Percentiles rank a stretch among this genome's conserved stretches.
These are phyloP conservation scores for Flaveria trinervia DNA, from an alignment of 129 eudicot species.

Conservation along the genomic window DNA sequence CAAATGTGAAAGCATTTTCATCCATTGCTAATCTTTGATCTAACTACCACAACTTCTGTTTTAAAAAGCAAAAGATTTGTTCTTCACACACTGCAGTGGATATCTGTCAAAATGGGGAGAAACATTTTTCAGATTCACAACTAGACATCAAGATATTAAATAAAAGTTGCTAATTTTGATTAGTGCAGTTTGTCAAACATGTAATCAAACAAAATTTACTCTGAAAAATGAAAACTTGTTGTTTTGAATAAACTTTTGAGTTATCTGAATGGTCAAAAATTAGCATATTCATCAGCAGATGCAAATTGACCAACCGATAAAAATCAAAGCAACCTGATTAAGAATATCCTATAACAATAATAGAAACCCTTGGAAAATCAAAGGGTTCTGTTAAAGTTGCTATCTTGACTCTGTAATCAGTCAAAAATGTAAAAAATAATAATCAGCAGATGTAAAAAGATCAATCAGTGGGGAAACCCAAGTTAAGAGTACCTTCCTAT, in stretches of 20 bases:
- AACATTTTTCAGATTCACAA: too few relatives aligned
- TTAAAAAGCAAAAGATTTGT: slow-evolving; percentile 5
- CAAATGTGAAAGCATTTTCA: slow-evolving; percentile 53
- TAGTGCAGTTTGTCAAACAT: not conserved
- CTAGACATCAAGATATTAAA: too few relatives aligned
- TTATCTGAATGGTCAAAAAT: not conserved
- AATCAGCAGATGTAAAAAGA: slow-evolving; percentile 22
- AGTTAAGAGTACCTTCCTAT: slow-evolving; percentile 7
- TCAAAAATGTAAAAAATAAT: slow-evolving; percentile 27
- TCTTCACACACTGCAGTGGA: slow-evolving; percentile 19
- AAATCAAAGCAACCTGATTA: slow-evolving; percentile 1
- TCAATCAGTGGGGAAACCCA: slow-evolving; percentile 7
- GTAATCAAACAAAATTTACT: not conserved
- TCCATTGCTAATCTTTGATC: slow-evolving; percentile 49
- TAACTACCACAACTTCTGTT: slow-evolving; percentile 22
- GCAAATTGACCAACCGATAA: not conserved
- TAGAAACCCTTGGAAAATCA: not conserved
- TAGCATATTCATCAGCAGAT: slow-evolving; percentile 5
- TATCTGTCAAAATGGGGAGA: slow-evolving; percentile 37
- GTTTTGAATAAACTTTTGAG: too few relatives aligned
- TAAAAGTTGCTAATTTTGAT: too few relatives aligned
- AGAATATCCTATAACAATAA: not conserved
- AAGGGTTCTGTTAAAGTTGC: not conserved
- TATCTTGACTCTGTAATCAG: slow-evolving; percentile 24
- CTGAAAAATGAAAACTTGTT: too few relatives aligned